These are phyloP conservation scores for Colletotrichum tropicicola DNA, from an alignment of 2,329 filamentous ascomycete genomes.

Conservation along the genomic window DNA sequence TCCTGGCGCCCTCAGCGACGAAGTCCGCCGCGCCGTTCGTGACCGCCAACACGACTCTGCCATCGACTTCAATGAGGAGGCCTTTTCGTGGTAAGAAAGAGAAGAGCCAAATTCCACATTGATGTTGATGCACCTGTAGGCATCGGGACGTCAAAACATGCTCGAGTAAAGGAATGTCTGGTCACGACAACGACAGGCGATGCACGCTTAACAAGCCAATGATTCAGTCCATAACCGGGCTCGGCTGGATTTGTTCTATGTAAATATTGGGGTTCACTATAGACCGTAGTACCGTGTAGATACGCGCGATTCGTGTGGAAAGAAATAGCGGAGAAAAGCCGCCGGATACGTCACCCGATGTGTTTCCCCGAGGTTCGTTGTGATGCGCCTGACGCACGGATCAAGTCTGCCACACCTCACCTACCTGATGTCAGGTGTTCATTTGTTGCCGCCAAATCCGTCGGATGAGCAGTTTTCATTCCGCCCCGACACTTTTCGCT, in stretches of 20 bases:
- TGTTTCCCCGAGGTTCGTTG: no score
- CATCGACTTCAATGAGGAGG: conserved; percentile 83
- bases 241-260: not conserved
- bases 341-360: conserved; percentile 1
- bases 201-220: not conserved
- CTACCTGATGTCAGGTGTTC: no score
- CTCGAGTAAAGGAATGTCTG: not conserved
- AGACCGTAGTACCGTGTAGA: not conserved
- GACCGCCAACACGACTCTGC: conserved; percentile 70
- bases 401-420: no score
- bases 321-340: not conserved
- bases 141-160: no score
- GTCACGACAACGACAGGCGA: no score
- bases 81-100: conserved; percentile 70
- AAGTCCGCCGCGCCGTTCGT: conserved; percentile 75
- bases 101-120: no score
- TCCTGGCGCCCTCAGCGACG: conserved; percentile 77
- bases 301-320: not conserved
- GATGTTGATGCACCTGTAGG: no score
- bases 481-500: no score
- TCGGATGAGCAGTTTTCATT: no score
- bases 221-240: not conserved
- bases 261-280: conserved; percentile 10
- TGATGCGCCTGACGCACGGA: no score
- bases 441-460: no score